A percentile compares a stretch with the other conserved stretches of the same genome.
Evolutionary conservation across 1,284 basidiomycete species (phyloP).

Genomic region (Sphagnurus paluster): DNA sequence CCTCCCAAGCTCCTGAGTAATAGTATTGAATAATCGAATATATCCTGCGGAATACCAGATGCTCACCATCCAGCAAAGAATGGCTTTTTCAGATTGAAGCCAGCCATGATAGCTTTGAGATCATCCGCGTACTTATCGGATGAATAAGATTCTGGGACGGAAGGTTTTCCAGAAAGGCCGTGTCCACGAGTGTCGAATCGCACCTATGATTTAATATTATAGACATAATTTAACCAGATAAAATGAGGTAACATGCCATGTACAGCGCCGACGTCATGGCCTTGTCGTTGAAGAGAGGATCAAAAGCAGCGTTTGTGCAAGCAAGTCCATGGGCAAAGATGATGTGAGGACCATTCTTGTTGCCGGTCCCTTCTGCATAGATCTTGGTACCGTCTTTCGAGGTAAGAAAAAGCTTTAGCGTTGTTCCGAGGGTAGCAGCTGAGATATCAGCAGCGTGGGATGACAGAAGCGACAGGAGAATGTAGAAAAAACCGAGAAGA

Average conservation of each 20-base stretch:
- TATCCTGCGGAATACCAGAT: neutral
- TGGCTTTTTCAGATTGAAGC: conserved; percentile 21
- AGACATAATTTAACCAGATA: neutral
- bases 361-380: conserved; percentile 15
- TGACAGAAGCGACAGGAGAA: conserved; percentile 1
- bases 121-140: conserved; percentile 25
- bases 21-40: too few species aligned
- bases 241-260: conserved; percentile 2
- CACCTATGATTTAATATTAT: conserved; percentile 2
- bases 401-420: conserved; percentile 1
- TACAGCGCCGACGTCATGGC: conserved; percentile 2
- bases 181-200: conserved; percentile 23
- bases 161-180: conserved; percentile 29
- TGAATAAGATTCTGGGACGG: conserved; percentile 21
- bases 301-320: conserved; percentile 12
- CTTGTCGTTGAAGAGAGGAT: conserved; percentile 12
- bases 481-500: neutral
- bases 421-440: neutral
- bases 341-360: conserved; percentile 12
- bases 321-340: conserved; percentile 17
- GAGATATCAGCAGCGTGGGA: conserved; percentile 1
- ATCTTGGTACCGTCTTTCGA: conserved; percentile 10
- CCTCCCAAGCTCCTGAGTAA: conserved; percentile 12
- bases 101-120: conserved; percentile 5
- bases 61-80: conserved; percentile 29